Evolutionary conservation across 2,329 filamentous ascomycete species (phyloP), one percentile per base, ranked within the genome.

Genomic region (Arachnomyces sp.): DNA sequence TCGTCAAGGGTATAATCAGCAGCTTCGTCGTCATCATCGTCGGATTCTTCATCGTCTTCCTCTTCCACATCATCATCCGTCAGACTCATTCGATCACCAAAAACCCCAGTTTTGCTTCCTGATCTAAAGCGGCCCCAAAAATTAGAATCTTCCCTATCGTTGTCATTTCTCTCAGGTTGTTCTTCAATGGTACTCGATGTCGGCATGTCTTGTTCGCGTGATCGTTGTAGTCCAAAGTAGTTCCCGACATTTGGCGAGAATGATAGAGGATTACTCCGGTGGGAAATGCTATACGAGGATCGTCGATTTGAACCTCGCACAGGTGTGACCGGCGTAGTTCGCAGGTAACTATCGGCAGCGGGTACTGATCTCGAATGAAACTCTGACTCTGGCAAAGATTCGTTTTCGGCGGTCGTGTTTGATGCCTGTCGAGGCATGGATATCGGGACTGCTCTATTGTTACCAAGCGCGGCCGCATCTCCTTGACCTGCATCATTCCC

Each of bases 101-200:
- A 55, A 25, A 65, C 55, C 5, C 59, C 50, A 49, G 63, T 63
- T 39, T 53, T 55, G 38, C 60, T 58, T 33, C 57, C 55, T 15
- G 71, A 63, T 55, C 67, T 69, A 9, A 68, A 63, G 12, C 50
- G 47, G 34, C 71, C 71, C 74, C 77, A 81, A 36, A 82, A 71
- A 21, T 73, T 71, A 21, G 81, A 52, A 42, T 81, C 72, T 40
- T 78, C 77, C 7, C 71, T 69, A 13, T 74, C 71, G 0, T 72
- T 73, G 12, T 76, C 73, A 7, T 65, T 61, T n/a, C 55, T 45
- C 35, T 46, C 33, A 13, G 43, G 54, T 58, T 36, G 55, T 54
- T 25, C 38, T 57, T 57, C 9, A 52, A 48, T 15, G 9, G 15
- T 31, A 18, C 7, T 16, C 17, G 53, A 58, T 11, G 46, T 54